Evolutionary conservation across 257 asterid species (phyloP).

Genomic region (Haberlea rhodopensis): DNA sequence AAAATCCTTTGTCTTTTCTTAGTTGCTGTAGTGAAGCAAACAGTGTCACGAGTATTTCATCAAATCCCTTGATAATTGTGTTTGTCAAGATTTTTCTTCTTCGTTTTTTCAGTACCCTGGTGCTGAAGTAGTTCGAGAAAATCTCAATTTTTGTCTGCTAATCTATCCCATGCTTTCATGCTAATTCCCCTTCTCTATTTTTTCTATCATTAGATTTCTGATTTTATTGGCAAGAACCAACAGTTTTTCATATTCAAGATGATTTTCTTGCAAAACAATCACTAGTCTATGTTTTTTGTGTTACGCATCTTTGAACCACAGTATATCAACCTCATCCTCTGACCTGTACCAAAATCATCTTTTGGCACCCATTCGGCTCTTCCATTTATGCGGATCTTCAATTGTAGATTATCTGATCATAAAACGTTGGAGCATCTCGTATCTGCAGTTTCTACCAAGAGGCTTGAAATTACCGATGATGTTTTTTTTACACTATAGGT

Average conservation of each 20-base stretch:
- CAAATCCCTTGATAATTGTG: conserved; percentile 14
- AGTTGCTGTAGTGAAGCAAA: no score
- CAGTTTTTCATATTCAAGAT: not conserved
- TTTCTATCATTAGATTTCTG: not conserved
- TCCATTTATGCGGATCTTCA: conserved; percentile 18
- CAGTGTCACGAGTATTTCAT: conserved; percentile 4
- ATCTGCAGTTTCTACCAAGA: conserved; percentile 17
- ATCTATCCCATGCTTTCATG: not conserved
- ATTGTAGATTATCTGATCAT: not conserved
- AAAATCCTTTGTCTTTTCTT: no score
- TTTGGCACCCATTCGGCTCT: not conserved
- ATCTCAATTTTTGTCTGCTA: not conserved
- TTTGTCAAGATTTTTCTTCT: conserved; percentile 8
- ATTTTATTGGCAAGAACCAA: not conserved
- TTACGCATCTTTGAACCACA: not conserved
- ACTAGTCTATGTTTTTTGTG: not conserved
- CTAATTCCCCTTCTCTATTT: not conserved
- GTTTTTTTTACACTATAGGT: conserved; percentile 42
- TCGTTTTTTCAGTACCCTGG: conserved; percentile 7
- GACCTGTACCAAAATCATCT: not conserved
- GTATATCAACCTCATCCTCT: conserved; percentile 15
- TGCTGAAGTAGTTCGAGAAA: conserved; percentile 4
- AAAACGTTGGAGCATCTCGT: conserved; percentile 5
- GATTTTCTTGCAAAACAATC: not conserved
- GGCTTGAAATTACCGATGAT: conserved; percentile 9